Base-by-base conservation (phyloP, 768 basidiomycete genomes). In the Ephemerocybe angulata region DNA sequence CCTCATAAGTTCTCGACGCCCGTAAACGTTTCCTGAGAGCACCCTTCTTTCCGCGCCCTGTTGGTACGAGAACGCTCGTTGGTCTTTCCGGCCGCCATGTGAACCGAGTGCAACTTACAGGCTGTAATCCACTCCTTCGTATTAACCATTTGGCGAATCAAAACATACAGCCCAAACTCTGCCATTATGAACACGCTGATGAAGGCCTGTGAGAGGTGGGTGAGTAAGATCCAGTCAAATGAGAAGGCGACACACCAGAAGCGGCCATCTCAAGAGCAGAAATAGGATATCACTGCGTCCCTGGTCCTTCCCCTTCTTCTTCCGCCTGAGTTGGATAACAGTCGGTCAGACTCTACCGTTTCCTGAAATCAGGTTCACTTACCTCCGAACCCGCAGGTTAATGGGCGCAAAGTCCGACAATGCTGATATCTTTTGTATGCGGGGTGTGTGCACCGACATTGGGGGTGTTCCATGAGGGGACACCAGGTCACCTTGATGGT, bases 61-160 rank as follows among this genome's bases (percentile, higher is more conserved):
- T 13, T 19, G 57, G 33, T 35, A 13, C 38, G 17, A 35, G 51
- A 58, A 13, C 47, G 50, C 49, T 25, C 8, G 41, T 42, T 30
- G 28, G 15, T 29, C 15, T 21, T 30, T 46, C 38, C 19, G 13
- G 24, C 11, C 19, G 4, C 33, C 6, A 46, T n/a, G 29, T n/a
- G 21, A 47, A 35, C 4, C n/a, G n/a, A 2, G 15, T 35, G 33
- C 8, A 31, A 58, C 75, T 49, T 65, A 94, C 94, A 98, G 44
- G 93, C 93, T 24, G 87, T 84, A 41, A 96, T 67, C 83, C 86
- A 98, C 71, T 99, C 96, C 66, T 97, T 92, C 3, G 90, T 80
- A 65, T 98, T 98, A 40, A 99, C 97, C 17, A 96, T 64, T 67
- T 99, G 96, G 15, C 96, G 78, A 44, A 93, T 90, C 31, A 91